Evolutionary conservation across 2,329 filamentous ascomycete genomes (phyloP), one percentile per base, ranked within the genome.

Genomic region (Magnaporthiopsis poae): DNA sequence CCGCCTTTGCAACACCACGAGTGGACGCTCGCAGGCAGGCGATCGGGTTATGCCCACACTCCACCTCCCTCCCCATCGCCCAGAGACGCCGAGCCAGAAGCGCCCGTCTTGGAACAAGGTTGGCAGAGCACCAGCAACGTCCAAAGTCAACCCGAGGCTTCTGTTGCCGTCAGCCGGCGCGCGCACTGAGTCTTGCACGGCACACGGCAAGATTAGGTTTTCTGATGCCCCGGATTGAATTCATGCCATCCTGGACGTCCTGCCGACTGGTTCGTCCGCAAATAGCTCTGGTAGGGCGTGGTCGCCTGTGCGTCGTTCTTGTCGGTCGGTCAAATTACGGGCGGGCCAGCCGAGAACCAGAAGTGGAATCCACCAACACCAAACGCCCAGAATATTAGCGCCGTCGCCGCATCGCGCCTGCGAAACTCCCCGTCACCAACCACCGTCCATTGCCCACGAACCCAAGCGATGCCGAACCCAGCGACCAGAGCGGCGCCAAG

Each of bases 391-490:
- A 5, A n/a, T 11, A 56, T 56, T 56, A 56, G 46, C 46, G 46
- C 46, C 46, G 46, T 56, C 46, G 46, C 46, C 46, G 46, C 46
- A 46, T 15, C 39, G 7, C 46, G 46, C 46, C 9, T 25, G 18
- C 46, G n/a, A 56, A 18, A 31, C 12, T 36, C 1, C 35, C 12
- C 46, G 8, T 25, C 8, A 21, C 46, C 46, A 56, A 56, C 46
- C 21, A 25, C 46, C 46, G 5, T 18, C 4, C 31, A 31, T 31
- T 31, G 31, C 11, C 39, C 39, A 46, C 39, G 13, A 46, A 5
- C 39, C 59, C 64, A 39, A 65, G 64, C 52, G 56, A 65, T 65
- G 64, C 59, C 64, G 56, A 65, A 25, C 46, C 64, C 56, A 46
- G 31, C 52, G 59, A 31, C 64, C 12, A 25, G 5, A 29, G 15